phyloP scores from a whole-genome alignment of 805 yeast genomes.

The Cyberlindnera mycetangii region DNA sequence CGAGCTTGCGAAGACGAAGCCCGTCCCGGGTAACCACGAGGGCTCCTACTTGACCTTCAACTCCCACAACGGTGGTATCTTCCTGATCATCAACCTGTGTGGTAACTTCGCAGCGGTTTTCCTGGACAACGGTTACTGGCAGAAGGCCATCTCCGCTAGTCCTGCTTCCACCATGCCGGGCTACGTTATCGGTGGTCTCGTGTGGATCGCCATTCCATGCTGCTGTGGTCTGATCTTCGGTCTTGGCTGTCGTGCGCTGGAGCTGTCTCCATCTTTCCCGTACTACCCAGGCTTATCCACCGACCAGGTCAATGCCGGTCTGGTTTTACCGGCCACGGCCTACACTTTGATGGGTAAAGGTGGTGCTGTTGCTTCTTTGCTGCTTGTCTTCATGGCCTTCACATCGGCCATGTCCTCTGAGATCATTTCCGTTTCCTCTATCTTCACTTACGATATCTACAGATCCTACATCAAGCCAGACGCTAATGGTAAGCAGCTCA shows the following conservation, averaged over 20 bases:
- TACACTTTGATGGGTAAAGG: constrained; percentile 81
- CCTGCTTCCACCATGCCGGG: constrained; percentile 87
- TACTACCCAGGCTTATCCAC: constrained; percentile 70
- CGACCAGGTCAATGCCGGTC: constrained; percentile 76
- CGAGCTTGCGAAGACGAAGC: constrained; percentile 54
- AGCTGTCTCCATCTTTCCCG: constrained; percentile 69
- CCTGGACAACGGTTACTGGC: constrained; percentile 84
- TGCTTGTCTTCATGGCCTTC: constrained; percentile 86
- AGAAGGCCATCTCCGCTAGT: constrained; percentile 81
- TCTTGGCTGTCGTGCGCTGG: constrained; percentile 74
- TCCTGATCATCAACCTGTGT: constrained; percentile 81
- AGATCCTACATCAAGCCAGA: constrained; percentile 74
- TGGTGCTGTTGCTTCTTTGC: constrained; percentile 80
- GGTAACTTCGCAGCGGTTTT: constrained; percentile 91
- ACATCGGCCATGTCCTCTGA: constrained; percentile 93
- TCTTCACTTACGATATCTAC: constrained; percentile 83
- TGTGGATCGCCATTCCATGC: constrained; percentile 85
- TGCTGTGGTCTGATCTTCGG: constrained; percentile 81
- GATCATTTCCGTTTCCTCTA: constrained; percentile 81
- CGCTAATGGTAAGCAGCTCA: constrained; percentile 73
- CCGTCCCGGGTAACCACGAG: constrained; percentile 74
- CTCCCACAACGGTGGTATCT: constrained; percentile 82
- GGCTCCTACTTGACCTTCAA: constrained; percentile 90
- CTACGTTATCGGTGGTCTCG: constrained; percentile 81
- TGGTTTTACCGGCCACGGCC: constrained; percentile 67